Conservation (phyloP, 352 stramenopile species). For the Plasmopara halstedii region DNA sequence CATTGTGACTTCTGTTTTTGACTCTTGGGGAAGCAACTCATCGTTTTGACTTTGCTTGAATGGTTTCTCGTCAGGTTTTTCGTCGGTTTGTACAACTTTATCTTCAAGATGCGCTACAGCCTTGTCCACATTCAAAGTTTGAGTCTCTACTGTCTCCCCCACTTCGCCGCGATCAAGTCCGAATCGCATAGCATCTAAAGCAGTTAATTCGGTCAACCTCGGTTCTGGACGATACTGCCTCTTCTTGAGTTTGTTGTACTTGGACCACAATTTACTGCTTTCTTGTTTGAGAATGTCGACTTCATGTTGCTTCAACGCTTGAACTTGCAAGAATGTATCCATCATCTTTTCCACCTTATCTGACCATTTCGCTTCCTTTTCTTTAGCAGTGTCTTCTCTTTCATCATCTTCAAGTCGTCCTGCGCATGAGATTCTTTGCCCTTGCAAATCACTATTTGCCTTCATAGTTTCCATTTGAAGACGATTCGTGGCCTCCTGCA, state of each 20-base stretch:
- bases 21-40: slow-evolving; percentile 14
- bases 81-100: slow-evolving; percentile 52
- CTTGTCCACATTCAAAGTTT: neutral
- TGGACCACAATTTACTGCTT: slow-evolving; percentile 49
- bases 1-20: slow-evolving; percentile 7
- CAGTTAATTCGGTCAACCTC: slow-evolving; percentile 44
- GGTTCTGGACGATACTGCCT: slow-evolving; percentile 17
- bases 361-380: slow-evolving; percentile 8
- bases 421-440: slow-evolving; percentile 23
- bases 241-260: slow-evolving; percentile 34
- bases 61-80: slow-evolving; percentile 20
- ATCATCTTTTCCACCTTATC: slow-evolving; percentile 54
- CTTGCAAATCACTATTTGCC: slow-evolving; percentile 11
- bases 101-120: slow-evolving; percentile 22
- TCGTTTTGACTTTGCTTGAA: slow-evolving; percentile 1
- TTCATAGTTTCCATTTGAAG: slow-evolving; percentile 34
- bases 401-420: slow-evolving; percentile 49
- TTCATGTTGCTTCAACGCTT: slow-evolving; percentile 56
- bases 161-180: slow-evolving; percentile 40
- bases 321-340: slow-evolving; percentile 47
- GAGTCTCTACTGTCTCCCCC: neutral
- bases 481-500: slow-evolving; percentile 39
- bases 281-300: slow-evolving; percentile 47
- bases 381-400: neutral
- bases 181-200: slow-evolving; percentile 56